These are phyloP conservation scores for Endocarpon pusillum DNA, from an alignment of 495 filamentous ascomycete genomes.

Conservation along the genomic window DNA sequence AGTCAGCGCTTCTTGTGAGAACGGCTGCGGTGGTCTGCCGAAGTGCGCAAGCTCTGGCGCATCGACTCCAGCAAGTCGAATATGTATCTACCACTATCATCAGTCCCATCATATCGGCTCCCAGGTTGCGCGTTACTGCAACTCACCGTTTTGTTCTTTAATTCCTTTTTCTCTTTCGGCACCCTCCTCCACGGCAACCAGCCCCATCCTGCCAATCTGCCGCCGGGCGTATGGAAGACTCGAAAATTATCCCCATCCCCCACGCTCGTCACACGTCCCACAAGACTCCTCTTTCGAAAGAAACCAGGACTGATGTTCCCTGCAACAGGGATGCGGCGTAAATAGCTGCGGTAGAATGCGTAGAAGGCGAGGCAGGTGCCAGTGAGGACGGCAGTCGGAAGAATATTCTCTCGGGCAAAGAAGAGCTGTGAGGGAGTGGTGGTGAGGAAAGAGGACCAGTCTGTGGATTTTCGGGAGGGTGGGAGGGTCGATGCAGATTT, in stretches of 20 bases:
- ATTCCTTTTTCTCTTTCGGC: slow-evolving; percentile 43
- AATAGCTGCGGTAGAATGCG: too few species aligned
- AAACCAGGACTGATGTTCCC: slow-evolving; percentile 48
- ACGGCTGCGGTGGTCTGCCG: slow-evolving; percentile 72
- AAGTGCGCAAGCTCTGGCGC: slow-evolving; percentile 89
- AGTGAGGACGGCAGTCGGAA: too few species aligned
- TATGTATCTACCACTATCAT: slow-evolving; percentile 39
- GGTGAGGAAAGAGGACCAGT: too few species aligned
- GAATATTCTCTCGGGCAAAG: too few species aligned
- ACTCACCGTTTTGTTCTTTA: slow-evolving; percentile 64
- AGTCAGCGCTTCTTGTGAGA: slow-evolving; percentile 54
- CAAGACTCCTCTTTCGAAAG: slow-evolving; percentile 48
- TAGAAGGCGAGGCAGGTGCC: too few species aligned
- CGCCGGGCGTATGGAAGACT: slow-evolving; percentile 85
- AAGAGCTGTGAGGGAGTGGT: too few species aligned
- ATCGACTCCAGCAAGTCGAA: slow-evolving; percentile 82
- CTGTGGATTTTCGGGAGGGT: too few species aligned
- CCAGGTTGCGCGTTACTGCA: background rate
- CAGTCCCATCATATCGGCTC: slow-evolving; percentile 3
- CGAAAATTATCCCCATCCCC: slow-evolving; percentile 94
- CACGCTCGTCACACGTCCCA: slow-evolving; percentile 79
- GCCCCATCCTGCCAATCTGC: slow-evolving; percentile 72
- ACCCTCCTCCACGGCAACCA: slow-evolving; percentile 66
- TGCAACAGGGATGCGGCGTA: slow-evolving; percentile 66
- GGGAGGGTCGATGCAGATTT: too few species aligned